Conservation (phyloP, 768 basidiomycete genomes). For the Cystofilobasidium macerans region DNA sequence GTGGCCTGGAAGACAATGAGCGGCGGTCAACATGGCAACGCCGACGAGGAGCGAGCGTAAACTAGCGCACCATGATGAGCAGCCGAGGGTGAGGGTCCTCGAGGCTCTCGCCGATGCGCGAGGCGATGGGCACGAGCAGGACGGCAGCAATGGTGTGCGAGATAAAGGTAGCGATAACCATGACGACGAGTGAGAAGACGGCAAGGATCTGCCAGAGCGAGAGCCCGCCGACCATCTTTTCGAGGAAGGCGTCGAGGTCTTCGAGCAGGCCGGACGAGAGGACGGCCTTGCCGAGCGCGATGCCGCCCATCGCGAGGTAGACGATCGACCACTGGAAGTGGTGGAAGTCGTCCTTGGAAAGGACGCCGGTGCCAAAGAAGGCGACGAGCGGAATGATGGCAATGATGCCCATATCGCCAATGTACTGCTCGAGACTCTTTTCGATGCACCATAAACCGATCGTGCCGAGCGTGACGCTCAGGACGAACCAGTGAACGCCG, state of each 20-base stretch:
- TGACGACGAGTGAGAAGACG: slow-evolving; percentile 27
- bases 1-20: slow-evolving; percentile 42
- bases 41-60: not conserved
- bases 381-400: slow-evolving; percentile 83
- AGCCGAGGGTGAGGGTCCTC: slow-evolving; percentile 60
- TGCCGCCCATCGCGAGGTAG: slow-evolving; percentile 95
- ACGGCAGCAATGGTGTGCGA: slow-evolving; percentile 96
- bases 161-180: slow-evolving; percentile 66
- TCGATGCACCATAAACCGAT: slow-evolving; percentile 85
- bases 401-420: slow-evolving; percentile 97
- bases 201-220: slow-evolving; percentile 36
- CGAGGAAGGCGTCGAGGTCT: slow-evolving; percentile 53
- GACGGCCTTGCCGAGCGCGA: slow-evolving; percentile 89
- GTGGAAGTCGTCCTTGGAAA: slow-evolving; percentile 96
- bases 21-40: not conserved
- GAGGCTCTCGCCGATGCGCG: slow-evolving; percentile 72
- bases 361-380: slow-evolving; percentile 84
- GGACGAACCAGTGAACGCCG: slow-evolving; percentile 78
- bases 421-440: slow-evolving; percentile 56
- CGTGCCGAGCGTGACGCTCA: slow-evolving; percentile 67
- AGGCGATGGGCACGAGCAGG: slow-evolving; percentile 90
- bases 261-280: slow-evolving; percentile 74
- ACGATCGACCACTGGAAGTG: slow-evolving; percentile 47
- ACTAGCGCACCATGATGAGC: slow-evolving; percentile 61
- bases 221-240: slow-evolving; percentile 49